These are phyloP conservation scores for Ascochyta lentis DNA, from an alignment of 2,329 filamentous ascomycete species.

Conservation along the genomic window DNA sequence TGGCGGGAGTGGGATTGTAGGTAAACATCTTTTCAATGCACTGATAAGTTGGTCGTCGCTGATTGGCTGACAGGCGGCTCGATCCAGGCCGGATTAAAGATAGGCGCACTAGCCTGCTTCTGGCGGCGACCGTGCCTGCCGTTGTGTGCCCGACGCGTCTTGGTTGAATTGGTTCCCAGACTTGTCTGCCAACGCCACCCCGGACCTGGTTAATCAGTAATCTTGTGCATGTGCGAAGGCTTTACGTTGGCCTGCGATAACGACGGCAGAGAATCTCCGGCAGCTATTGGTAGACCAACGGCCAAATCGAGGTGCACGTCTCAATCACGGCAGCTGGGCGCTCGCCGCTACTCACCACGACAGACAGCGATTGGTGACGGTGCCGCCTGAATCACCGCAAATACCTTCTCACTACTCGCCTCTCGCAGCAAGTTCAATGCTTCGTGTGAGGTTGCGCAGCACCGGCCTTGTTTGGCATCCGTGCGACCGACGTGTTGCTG, in stretches of 20 bases:
- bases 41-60: conserved; percentile 20
- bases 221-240: conserved; percentile 13
- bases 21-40: conserved; percentile 21
- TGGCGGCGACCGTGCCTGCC: conserved; percentile 12
- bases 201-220: conserved; percentile 4
- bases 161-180: not conserved
- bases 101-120: conserved; percentile 11
- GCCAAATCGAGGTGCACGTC: conserved; percentile 9
- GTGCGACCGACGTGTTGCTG: not conserved
- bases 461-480: not conserved
- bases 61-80: conserved; percentile 15
- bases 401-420: not conserved
- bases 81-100: conserved; percentile 1
- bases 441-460: conserved; percentile 1
- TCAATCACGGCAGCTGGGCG: conserved; percentile 12
- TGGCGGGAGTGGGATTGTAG: conserved; percentile 33
- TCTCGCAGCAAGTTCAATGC: not conserved
- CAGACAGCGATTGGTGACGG: conserved; percentile 4
- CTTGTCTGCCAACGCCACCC: conserved; percentile 11
- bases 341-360: not conserved
- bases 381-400: not conserved
- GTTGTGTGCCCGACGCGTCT: conserved; percentile 9
- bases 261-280: not conserved
- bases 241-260: conserved; percentile 19
- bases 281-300: conserved; percentile 6